Base-by-base conservation (phyloP, 108 stramenopile species). In the Bacterosira constricta region DNA sequence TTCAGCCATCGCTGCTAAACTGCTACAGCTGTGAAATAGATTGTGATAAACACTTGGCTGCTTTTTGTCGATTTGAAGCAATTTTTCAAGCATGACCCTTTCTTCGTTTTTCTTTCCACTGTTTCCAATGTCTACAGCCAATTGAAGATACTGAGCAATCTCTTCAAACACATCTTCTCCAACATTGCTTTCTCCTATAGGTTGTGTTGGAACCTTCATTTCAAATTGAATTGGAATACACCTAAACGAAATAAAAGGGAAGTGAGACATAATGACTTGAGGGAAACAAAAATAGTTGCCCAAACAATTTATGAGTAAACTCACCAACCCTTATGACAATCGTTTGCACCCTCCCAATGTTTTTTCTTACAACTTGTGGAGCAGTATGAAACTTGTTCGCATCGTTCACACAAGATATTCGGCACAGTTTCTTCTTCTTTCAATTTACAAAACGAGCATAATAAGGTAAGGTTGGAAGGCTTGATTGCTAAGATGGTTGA, bases 321-420 rank as follows among this genome's bases (percentile, higher is more conserved):
- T 35, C 55, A 57, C 55, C 55, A 57, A 30, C n/a, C 25, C 25
- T 57, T 7, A 26, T 57, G 55, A 35, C 55, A 57, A 35, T 57
- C 32, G 25, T 25, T 57, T 6, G 21, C 55, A 6, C 55, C 55
- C 6, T 15, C 4, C 55, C 55, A 57, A 26, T 57, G 55, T 35
- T 57, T 57, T 25, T 26, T 35, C 55, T 57, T 57, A 26, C 55
- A 57, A 7, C n/a, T 6, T 6, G 6, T 26, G 15, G 55, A 57
- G 10, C 55, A 57, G 15, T 57, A 57, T 6, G 23, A 27, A 6
- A n/a, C 32, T 15, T 26, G 6, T 26, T 23, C 29, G 23, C 55
- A 57, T 9, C 55, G 55, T 6, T 34, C 10, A 35, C 55, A 57
- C 6, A 57, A 13, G 25, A 57, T 57, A 27, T 35, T 25, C 25